Evolutionary conservation across 331 rosid species (phyloP), one percentile per base, ranked within the genome.

Genomic region (Malus hybrid): DNA sequence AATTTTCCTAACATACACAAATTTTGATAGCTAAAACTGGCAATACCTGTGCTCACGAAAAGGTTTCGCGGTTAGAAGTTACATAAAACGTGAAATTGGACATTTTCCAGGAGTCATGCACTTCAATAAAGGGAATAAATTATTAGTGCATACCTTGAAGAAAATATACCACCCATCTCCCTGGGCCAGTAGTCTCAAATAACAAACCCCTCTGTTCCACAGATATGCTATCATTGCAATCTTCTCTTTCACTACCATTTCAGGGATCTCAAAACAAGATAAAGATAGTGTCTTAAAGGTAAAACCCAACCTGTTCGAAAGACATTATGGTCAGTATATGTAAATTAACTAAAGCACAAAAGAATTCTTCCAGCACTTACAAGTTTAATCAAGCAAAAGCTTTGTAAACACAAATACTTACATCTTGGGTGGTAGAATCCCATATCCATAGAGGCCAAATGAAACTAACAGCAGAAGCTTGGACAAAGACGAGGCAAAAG

Each of bases 101-200:
- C 22, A 29, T 6, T 64, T 28, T 16, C 11, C 42, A 4, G 3
- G 13, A 13, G 44, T 24, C 18, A 6, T 28, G n/a, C 34, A 28
- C 36, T 62, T 62, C 67, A 29, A n/a, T 15, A 0, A 64, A 64
- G 6, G 42, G 42, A 29, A 31, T n/a, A 19, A 65, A 34, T 33
- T 50, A 65, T 39, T 33, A 11, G 54, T 69, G 50, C 78, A 48
- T 83, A 83, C 98, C 98, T 89, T 88, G 27, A 90, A 82, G 86
- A 93, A 89, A 68, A 67, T 67, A 55, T 81, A 73, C 96, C 96
- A 93, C 74, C 87, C 89, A 10, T 83, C 86, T 52, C 98, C 97
- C 27, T 80, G 87, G 59, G 88, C 93, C 80, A 91, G 69, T 67
- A 82, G 71, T 46, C 64, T 82, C 60, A 87, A 77, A 39, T 80